Evolutionary conservation across 2,329 filamentous ascomycete genomes (phyloP).

Genomic region (Aquanectria penicillioides): DNA sequence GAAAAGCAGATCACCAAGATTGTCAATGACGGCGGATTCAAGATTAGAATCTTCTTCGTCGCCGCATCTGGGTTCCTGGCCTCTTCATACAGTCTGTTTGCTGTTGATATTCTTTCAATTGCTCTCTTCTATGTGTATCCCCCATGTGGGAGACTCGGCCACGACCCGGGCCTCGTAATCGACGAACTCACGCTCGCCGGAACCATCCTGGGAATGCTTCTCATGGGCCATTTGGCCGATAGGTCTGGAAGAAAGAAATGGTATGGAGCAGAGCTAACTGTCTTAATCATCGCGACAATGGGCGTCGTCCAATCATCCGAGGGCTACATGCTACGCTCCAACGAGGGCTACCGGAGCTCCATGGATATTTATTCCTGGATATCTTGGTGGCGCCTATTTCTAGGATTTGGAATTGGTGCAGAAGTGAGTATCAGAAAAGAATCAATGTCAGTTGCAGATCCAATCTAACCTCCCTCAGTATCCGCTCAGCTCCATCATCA

Average conservation of each 20-base stretch:
- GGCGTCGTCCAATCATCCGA: slow-evolving; percentile 24
- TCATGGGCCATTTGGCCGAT: slow-evolving; percentile 22
- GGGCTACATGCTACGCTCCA: slow-evolving; percentile 2
- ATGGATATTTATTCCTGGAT: slow-evolving; percentile 30
- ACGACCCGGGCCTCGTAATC: background rate
- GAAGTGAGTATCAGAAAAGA: slow-evolving; percentile 2
- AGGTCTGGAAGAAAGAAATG: slow-evolving; percentile 19
- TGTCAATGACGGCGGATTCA: slow-evolving; percentile 26
- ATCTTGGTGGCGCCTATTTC: slow-evolving; percentile 21
- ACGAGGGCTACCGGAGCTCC: background rate
- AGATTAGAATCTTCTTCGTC: slow-evolving; percentile 26
- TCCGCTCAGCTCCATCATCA: background rate
- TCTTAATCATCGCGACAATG: slow-evolving; percentile 22
- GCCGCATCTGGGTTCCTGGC: slow-evolving; percentile 26
- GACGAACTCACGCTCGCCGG: slow-evolving; percentile 24
- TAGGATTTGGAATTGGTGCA: slow-evolving; percentile 25
- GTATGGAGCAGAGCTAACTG: slow-evolving; percentile 21
- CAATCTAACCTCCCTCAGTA: background rate
- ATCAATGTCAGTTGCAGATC: background rate
- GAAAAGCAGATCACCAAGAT: slow-evolving; percentile 28
- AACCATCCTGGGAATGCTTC: slow-evolving; percentile 25
- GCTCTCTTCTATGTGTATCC: slow-evolving; percentile 23
- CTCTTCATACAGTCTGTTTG: slow-evolving; percentile 22
- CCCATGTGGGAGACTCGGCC: background rate
- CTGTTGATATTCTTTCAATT: slow-evolving; percentile 19